These are phyloP conservation scores for Elsinoe ampelina DNA, from an alignment of 2,329 filamentous ascomycete genomes.

Conservation along the genomic window DNA sequence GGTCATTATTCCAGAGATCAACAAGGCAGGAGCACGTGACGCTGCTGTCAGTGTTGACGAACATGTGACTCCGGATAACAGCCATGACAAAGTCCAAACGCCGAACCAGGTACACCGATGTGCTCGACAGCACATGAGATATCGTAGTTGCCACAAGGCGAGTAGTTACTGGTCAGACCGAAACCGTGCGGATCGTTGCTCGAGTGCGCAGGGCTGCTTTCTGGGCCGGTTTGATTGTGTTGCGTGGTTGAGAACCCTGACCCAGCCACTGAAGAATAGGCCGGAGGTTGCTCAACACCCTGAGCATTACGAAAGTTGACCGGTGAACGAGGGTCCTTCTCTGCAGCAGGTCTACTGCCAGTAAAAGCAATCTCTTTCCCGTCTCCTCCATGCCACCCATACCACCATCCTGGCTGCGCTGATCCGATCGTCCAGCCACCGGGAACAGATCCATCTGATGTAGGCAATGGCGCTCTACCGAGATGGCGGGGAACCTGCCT, in stretches of 20 bases:
- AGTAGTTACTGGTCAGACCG: neutral
- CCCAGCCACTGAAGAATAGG: neutral
- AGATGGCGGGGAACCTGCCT: neutral
- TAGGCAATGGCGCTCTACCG: conserved; percentile 11
- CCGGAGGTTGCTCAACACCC: neutral
- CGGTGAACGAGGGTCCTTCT: conserved; percentile 22
- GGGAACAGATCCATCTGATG: neutral
- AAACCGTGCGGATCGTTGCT: neutral
- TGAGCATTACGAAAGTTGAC: conserved; percentile 17
- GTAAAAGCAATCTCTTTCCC: conserved; percentile 29
- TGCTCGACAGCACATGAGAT: conserved; percentile 15
- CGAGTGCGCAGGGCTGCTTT: neutral
- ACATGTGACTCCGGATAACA: conserved; percentile 3
- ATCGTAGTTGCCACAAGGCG: conserved; percentile 16
- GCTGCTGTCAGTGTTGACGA: neutral
- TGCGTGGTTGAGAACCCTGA: neutral
- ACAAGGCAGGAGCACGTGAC: neutral
- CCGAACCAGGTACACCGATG: neutral
- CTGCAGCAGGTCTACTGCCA: conserved; percentile 26
- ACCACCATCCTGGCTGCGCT: conserved; percentile 18
- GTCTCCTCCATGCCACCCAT: conserved; percentile 28
- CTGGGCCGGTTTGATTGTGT: neutral
- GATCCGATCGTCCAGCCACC: conserved; percentile 16
- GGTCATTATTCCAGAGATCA: neutral
- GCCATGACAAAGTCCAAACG: conserved; percentile 14